phyloP scores from a whole-genome alignment of 148 eudicot genomes.

The Fagopyrum tataricum region DNA sequence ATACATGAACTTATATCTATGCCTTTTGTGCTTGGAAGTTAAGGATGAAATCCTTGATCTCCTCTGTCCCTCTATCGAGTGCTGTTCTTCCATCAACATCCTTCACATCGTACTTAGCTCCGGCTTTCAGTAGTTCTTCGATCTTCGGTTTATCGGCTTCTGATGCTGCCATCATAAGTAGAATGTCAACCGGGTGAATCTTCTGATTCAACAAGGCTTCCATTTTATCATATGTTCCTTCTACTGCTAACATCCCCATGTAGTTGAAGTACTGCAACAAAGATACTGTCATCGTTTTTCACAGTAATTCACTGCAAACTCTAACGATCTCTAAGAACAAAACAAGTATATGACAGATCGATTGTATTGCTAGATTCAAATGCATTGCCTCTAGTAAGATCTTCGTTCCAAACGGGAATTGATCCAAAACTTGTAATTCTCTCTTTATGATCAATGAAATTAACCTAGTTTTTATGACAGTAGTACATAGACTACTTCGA shows the following conservation, averaged over 20 bases:
- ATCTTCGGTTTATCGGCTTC: constrained; percentile 86
- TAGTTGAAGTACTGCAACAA: constrained; percentile 80
- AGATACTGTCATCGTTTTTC: neutral
- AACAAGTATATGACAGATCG: neutral
- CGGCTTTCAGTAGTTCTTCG: constrained; percentile 81
- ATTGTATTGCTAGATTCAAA: too few relatives aligned
- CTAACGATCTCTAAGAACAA: neutral
- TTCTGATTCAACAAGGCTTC: constrained; percentile 70
- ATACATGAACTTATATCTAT: constrained; percentile 14
- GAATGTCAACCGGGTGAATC: constrained; percentile 89
- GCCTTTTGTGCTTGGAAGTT: constrained; percentile 52
- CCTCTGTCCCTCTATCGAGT: constrained; percentile 57
- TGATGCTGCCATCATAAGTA: constrained; percentile 78
- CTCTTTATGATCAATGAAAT: too few relatives aligned
- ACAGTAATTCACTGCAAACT: neutral
- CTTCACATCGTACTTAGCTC: constrained; percentile 66
- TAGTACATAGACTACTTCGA: neutral
- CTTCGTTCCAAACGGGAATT: too few relatives aligned
- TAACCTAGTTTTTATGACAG: too few relatives aligned
- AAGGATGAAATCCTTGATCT: constrained; percentile 66
- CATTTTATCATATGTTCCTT: constrained; percentile 91
- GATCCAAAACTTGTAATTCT: too few relatives aligned
- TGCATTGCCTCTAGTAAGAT: too few relatives aligned
- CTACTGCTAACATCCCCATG: constrained; percentile 98
- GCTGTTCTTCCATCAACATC: constrained; percentile 84